Conservation (phyloP, 805 yeast genomes). For the Yamadazyma sp. region DNA sequence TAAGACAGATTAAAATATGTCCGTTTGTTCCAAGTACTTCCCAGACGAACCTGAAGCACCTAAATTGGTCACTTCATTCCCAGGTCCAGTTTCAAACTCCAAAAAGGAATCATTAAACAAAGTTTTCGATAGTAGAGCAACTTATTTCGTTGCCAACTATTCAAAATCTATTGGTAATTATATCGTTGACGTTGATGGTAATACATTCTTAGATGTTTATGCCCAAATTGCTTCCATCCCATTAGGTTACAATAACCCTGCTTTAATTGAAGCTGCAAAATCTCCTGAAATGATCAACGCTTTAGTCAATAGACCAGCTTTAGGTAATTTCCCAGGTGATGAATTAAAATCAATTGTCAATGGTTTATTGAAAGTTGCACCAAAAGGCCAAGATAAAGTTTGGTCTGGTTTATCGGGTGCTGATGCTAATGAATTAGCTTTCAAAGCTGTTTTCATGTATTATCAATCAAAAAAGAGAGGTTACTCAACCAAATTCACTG, state of each 20-base stretch:
- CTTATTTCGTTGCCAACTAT: slow-evolving; percentile 75
- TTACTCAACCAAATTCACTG: slow-evolving; percentile 52
- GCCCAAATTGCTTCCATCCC: slow-evolving; percentile 86
- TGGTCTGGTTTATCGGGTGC: slow-evolving; percentile 86
- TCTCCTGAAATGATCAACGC: slow-evolving; percentile 71
- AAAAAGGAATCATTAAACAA: slow-evolving; percentile 52
- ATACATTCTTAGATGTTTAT: slow-evolving; percentile 67
- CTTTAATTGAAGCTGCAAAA: slow-evolving; percentile 62
- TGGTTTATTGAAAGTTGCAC: slow-evolving; percentile 63
- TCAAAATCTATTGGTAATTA: slow-evolving; percentile 75
- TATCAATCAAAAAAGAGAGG: slow-evolving; percentile 71
- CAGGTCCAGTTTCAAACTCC: slow-evolving; percentile 69
- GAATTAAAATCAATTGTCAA: slow-evolving; percentile 58
- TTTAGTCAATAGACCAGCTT: slow-evolving; percentile 78
- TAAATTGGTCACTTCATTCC: slow-evolving; percentile 56
- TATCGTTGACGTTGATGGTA: slow-evolving; percentile 78
- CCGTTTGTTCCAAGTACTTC: slow-evolving; percentile 57
- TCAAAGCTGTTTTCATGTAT: slow-evolving; percentile 84
- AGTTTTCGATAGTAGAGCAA: slow-evolving; percentile 70
- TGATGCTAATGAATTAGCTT: slow-evolving; percentile 86
- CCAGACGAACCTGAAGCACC: slow-evolving; percentile 82
- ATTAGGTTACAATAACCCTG: slow-evolving; percentile 83
- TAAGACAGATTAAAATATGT: too few relatives aligned
- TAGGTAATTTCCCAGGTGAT: slow-evolving; percentile 74
- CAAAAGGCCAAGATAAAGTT: slow-evolving; percentile 68